Percentiles rank a stretch among this genome's conserved stretches.
Conservation (phyloP, 1,284 basidiomycete genomes). For the Ceratobasidium sp. region DNA sequence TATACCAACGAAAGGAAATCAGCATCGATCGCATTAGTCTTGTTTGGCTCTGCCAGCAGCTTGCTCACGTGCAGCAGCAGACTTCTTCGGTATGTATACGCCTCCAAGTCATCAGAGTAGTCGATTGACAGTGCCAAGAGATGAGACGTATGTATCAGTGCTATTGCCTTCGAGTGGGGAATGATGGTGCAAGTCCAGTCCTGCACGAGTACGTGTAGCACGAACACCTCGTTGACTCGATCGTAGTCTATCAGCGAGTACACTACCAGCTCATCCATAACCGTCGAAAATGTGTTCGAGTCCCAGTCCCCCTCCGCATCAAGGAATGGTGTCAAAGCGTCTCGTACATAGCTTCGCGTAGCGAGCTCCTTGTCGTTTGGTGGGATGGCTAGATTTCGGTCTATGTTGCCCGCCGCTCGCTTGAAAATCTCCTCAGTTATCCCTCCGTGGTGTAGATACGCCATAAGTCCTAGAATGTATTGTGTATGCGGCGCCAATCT, state of each 20-base stretch:
- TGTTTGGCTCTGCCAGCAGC: not conserved
- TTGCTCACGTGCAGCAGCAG: not conserved
- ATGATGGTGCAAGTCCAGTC: constrained; percentile 10
- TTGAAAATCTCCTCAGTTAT: constrained; percentile 23
- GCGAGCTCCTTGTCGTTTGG: not conserved
- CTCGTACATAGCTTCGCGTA: not conserved
- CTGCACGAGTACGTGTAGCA: constrained; percentile 16
- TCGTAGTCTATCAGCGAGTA: constrained; percentile 17
- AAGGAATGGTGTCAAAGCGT: not conserved
- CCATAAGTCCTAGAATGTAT: not conserved
- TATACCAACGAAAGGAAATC: not conserved
- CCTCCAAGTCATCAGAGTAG: not conserved
- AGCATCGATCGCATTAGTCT: not conserved
- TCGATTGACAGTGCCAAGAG: constrained; percentile 5
- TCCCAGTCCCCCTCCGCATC: not conserved
- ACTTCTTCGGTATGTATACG: not conserved
- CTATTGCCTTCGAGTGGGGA: not conserved
- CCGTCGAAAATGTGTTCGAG: not conserved
- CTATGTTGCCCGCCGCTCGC: constrained; percentile 5
- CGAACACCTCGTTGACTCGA: not conserved
- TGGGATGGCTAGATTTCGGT: not conserved
- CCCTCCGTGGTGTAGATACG: not conserved
- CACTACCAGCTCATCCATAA: constrained; percentile 11
- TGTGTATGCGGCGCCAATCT: not conserved
- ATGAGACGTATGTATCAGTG: not conserved